Evolutionary conservation across 148 eudicot species (phyloP).

Genomic region (Limonium bicolor): DNA sequence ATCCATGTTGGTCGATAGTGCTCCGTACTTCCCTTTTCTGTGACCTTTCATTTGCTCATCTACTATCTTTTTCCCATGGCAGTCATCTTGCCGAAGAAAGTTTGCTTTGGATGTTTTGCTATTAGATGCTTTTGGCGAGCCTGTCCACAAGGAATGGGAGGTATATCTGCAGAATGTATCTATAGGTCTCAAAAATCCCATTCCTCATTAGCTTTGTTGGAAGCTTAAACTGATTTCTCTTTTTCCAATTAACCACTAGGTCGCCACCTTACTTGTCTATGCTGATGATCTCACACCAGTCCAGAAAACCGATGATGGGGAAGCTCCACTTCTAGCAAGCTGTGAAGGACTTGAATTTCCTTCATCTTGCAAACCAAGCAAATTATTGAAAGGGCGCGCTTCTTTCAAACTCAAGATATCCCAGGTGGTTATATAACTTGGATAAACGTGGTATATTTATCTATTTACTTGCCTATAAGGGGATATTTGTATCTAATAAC

Average conservation of each 20-base stretch:
- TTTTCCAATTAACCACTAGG: constrained; percentile 30
- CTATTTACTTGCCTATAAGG: too few species aligned
- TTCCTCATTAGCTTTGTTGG: too few species aligned
- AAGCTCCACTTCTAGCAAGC: constrained; percentile 59
- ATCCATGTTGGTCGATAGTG: too few species aligned
- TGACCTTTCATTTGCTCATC: background rate
- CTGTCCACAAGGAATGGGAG: constrained; percentile 43
- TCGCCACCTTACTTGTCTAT: constrained; percentile 67
- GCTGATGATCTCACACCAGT: constrained; percentile 48
- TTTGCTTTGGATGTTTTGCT: constrained; percentile 58
- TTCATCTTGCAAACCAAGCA: constrained; percentile 43
- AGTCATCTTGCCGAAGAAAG: constrained; percentile 55
- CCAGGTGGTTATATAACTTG: constrained; percentile 60
- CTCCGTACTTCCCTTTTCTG: too few species aligned
- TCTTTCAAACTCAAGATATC: constrained; percentile 69
- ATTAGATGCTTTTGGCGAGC: constrained; percentile 36
- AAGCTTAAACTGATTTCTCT: too few species aligned
- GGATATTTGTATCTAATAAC: too few species aligned
- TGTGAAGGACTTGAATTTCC: constrained; percentile 59
- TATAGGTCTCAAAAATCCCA: too few species aligned
- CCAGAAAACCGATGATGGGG: constrained; percentile 42
- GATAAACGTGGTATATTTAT: too few species aligned
- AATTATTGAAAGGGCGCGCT: constrained; percentile 54
- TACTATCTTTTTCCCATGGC: constrained; percentile 6
- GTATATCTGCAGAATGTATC: too few species aligned